These are phyloP conservation scores for Boletus sp. DNA, from an alignment of 768 basidiomycete species.

Conservation along the genomic window DNA sequence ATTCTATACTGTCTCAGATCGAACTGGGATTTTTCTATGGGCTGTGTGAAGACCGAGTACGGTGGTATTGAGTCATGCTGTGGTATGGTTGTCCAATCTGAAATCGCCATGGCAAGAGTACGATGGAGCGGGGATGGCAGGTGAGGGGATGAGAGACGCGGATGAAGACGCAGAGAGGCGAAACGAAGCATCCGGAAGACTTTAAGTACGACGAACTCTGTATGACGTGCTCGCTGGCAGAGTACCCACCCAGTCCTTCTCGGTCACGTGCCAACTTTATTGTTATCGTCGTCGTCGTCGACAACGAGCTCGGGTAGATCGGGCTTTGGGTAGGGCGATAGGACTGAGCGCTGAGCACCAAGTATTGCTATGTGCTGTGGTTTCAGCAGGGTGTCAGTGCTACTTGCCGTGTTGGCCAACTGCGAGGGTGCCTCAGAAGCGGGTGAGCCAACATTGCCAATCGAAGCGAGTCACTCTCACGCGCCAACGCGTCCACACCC, in stretches of 20 bases:
- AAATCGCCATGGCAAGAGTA: conserved; percentile 20
- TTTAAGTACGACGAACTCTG: neutral
- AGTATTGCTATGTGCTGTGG: neutral
- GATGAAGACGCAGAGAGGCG: conserved; percentile 9
- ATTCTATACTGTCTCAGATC: conserved; percentile 81
- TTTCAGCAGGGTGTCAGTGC: neutral
- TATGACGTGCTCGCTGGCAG: neutral
- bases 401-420: neutral
- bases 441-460: neutral
- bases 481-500: conserved; percentile 22
- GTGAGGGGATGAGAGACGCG: neutral
- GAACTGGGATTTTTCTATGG: conserved; percentile 68
- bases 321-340: neutral
- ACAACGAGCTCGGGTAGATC: neutral
- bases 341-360: neutral
- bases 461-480: conserved; percentile 9
- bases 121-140: conserved; percentile 1
- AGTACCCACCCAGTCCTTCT: conserved; percentile 27
- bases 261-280: conserved; percentile 16
- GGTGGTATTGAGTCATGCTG: conserved; percentile 33
- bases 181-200: conserved; percentile 10
- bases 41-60: conserved; percentile 54
- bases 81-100: conserved; percentile 24
- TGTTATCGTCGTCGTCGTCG: neutral
- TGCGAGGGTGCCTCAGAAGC: neutral